Percentiles rank a stretch among this genome's conserved stretches.
These are phyloP conservation scores for Xylariaceae sp. DNA, from an alignment of 2,329 filamentous ascomycete species.

Conservation along the genomic window DNA sequence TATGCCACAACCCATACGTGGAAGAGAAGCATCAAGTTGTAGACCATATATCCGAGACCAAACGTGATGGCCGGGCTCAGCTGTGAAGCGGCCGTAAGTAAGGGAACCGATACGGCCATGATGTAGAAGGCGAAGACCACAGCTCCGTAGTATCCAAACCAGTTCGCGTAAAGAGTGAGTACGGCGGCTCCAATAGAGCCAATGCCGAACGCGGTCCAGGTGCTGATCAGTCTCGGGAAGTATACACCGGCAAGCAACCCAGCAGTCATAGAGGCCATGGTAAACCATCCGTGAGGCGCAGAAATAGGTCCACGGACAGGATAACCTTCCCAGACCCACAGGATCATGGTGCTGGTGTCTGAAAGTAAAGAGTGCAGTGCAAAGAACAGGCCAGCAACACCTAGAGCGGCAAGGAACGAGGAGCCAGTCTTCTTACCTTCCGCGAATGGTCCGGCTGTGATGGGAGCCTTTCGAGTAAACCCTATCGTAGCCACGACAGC, in stretches of 20 bases:
- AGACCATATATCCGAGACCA: constrained; percentile 81
- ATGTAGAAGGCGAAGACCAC: constrained; percentile 72
- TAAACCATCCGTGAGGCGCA: constrained; percentile 84
- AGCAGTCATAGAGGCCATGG: constrained; percentile 77
- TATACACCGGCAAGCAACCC: constrained; percentile 74
- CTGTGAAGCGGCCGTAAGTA: constrained; percentile 71
- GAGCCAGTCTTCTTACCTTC: constrained; percentile 54
- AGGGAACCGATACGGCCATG: constrained; percentile 68
- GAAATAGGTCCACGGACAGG: constrained; percentile 83
- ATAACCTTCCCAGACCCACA: constrained; percentile 97
- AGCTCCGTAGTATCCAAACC: constrained; percentile 85
- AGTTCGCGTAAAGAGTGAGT: constrained; percentile 71
- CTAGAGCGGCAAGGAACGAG: constrained; percentile 65
- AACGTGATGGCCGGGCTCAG: constrained; percentile 76
- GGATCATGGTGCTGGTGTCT: constrained; percentile 97
- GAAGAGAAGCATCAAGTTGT: constrained; percentile 93
- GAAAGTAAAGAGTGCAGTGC: constrained; percentile 87
- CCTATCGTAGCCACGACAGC: constrained; percentile 70
- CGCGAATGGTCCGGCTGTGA: constrained; percentile 36
- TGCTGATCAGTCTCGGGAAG: constrained; percentile 63
- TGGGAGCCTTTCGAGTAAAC: constrained; percentile 63
- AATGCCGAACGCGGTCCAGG: constrained; percentile 73
- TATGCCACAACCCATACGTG: constrained; percentile 99
- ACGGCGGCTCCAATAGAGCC: constrained; percentile 75
- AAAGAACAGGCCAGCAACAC: constrained; percentile 80